These are phyloP conservation scores for Lolium perenne DNA, from an alignment of 176 grass and related monocot genomes.

Conservation along the genomic window DNA sequence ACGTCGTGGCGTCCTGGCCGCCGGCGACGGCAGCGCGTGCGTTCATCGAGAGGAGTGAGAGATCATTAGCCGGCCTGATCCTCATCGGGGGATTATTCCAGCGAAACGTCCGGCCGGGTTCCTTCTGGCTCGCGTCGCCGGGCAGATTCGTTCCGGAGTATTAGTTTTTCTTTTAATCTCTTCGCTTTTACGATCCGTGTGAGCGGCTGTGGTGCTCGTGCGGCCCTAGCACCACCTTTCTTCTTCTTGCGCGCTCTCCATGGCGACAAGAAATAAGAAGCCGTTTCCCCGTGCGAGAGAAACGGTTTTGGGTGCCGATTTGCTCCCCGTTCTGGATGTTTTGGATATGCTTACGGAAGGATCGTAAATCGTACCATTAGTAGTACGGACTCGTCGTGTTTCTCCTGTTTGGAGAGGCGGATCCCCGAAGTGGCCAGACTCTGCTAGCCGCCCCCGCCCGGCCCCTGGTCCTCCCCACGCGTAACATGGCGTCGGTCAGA, in stretches of 20 bases:
- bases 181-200: neutral
- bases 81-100: neutral
- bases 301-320: neutral
- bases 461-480: neutral
- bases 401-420: constrained; percentile 16
- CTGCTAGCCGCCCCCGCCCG: constrained; percentile 37
- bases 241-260: neutral
- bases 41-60: too few species aligned
- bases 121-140: neutral
- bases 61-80: neutral
- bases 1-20: neutral
- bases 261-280: neutral
- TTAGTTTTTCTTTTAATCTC: neutral
- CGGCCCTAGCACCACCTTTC: neutral
- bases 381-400: neutral
- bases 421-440: constrained; percentile 32
- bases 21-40: neutral
- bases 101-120: too few species aligned
- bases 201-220: neutral
- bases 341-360: neutral
- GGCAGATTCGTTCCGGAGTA: constrained; percentile 1
- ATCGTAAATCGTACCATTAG: neutral
- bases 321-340: constrained; percentile 6
- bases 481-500: constrained; percentile 24
- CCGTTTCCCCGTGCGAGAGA: neutral